A percentile compares a stretch with the other conserved stretches of the same genome.
phyloP scores from a whole-genome alignment of 306 rosid species.

The Cicer judaicum region DNA sequence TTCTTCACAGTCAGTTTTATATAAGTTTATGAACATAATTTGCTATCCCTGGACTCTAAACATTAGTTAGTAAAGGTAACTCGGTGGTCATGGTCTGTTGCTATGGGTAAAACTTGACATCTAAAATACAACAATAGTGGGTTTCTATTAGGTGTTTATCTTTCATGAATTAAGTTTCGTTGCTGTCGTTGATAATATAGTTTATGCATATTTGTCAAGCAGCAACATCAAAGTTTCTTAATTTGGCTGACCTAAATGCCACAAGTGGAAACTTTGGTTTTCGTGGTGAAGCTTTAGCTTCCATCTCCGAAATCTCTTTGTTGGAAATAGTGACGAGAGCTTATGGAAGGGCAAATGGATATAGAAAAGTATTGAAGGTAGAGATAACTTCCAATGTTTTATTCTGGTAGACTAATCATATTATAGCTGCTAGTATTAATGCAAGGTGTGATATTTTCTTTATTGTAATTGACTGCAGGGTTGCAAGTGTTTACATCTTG shows the following conservation, averaged over 20 bases:
- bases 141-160: slow-evolving; percentile 38
- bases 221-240: slow-evolving; percentile 83
- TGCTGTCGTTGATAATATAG: slow-evolving; percentile 35
- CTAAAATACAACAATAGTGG: neutral
- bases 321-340: slow-evolving; percentile 84
- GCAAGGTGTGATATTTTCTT: slow-evolving; percentile 47
- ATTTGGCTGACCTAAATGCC: slow-evolving; percentile 56
- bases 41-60: slow-evolving; percentile 15
- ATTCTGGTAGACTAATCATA: slow-evolving; percentile 34
- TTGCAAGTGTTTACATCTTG: slow-evolving; percentile 83
- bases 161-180: slow-evolving; percentile 41
- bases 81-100: slow-evolving; percentile 25
- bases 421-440: slow-evolving; percentile 40
- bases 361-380: slow-evolving; percentile 85
- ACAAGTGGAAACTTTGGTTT: slow-evolving; percentile 71
- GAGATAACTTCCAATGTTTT: slow-evolving; percentile 36
- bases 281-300: slow-evolving; percentile 95
- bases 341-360: slow-evolving; percentile 90
- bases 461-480: slow-evolving; percentile 57
- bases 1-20: slow-evolving; percentile 27
- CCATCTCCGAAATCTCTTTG: slow-evolving; percentile 82
- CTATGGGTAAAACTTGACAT: slow-evolving; percentile 13
- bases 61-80: slow-evolving; percentile 1
- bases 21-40: slow-evolving; percentile 5
- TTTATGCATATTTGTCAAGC: slow-evolving; percentile 46